These are phyloP conservation scores for Cyclanthera cordifolia DNA, from an alignment of 306 rosid species.

Conservation along the genomic window DNA sequence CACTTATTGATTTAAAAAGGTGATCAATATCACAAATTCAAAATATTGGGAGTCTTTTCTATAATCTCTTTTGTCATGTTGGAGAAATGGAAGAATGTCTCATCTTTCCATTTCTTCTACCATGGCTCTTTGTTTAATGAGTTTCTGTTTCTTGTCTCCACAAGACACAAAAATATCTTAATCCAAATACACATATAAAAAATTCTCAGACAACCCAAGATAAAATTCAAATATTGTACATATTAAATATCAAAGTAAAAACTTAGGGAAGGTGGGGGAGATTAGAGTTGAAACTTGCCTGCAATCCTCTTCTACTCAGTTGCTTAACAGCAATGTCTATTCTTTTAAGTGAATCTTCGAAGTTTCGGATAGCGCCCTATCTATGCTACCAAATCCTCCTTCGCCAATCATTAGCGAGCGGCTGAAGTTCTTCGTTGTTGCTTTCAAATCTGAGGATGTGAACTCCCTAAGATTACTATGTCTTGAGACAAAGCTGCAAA, in stretches of 20 bases:
- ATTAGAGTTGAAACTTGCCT: constrained; percentile 29
- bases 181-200: not conserved
- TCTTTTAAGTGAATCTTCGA: constrained; percentile 28
- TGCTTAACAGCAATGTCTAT: constrained; percentile 49
- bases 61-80: no score
- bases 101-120: not conserved
- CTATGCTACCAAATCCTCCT: constrained; percentile 53
- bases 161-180: not conserved
- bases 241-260: not conserved
- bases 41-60: no score
- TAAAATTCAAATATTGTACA: not conserved
- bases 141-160: no score
- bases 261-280: no score
- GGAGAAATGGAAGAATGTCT: not conserved
- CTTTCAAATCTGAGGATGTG: constrained; percentile 41
- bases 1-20: no score
- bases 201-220: not conserved
- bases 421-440: constrained; percentile 45
- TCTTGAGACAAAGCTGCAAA: constrained; percentile 41
- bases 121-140: not conserved
- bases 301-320: constrained; percentile 49
- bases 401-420: constrained; percentile 46
- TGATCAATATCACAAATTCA: no score
- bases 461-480: constrained; percentile 37
- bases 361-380: constrained; percentile 26